Base-by-base conservation (phyloP, 768 basidiomycete genomes). In the Mycena vulgaris region DNA sequence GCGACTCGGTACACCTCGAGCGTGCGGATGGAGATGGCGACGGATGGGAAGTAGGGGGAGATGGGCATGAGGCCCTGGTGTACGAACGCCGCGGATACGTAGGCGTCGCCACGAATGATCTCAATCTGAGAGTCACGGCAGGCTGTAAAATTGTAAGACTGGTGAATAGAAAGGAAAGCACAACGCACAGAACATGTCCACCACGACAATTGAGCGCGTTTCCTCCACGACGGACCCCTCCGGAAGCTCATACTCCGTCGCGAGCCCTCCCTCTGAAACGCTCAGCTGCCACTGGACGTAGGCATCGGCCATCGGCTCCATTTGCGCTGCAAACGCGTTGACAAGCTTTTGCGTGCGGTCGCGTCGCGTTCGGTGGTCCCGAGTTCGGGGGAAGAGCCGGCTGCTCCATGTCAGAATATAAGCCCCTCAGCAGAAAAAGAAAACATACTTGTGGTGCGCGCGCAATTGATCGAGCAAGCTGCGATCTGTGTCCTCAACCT, bases 21-120 rank as follows among this genome's bases (percentile, higher is more conserved):
- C 2, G 58, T 51, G 10, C 63, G 57, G 4, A 63, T 49, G 0
- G 73, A 61, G 39, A 74, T 49, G 6, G 27, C 70, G 21, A 70
- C 61, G 9, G 42, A 40, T 14, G 75, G 66, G 1, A 47, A 52
- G 25, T 55, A 52, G 7, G 68, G 68, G 0, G 73, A 60, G 31
- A 60, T 58, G 17, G 73, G 75, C 17, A 74, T 40, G 10, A 62
- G 27, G 5, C 73, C 73, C 21, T 68, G 67, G 14, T 66, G 49
- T 23, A 70, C 68, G 10, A 69, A 62, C 9, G 74, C 59, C 21
- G 61, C 59, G 0, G 71, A 30, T 14, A 62, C 25, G n/a, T 27
- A 28, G 0, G 2, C 3, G 25, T 42, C 63, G 40, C 53, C 51
- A 21, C 31, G 14, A 10, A 55, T 21, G 7, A 55, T 0, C 10